phyloP scores from a whole-genome alignment of 257 asterid genomes.

The Petrea volubilis region DNA sequence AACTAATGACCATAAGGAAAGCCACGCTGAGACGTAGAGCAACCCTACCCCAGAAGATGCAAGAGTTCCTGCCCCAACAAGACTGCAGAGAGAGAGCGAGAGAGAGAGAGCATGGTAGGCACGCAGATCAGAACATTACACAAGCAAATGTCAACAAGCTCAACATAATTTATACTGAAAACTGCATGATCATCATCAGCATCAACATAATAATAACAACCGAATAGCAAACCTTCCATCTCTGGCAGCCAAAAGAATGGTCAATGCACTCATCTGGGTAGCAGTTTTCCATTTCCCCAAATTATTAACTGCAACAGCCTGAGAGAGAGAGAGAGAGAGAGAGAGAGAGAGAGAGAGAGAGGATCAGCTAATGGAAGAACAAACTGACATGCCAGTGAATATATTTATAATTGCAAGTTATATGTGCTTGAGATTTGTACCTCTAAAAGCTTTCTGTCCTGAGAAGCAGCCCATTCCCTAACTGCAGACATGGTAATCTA shows the following conservation, averaged over 20 bases:
- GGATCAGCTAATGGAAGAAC: constrained; percentile 7
- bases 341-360: not conserved
- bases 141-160: not conserved
- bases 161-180: constrained; percentile 7
- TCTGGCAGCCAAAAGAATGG: constrained; percentile 81
- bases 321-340: constrained; percentile 13
- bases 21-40: constrained; percentile 87
- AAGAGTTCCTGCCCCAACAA: constrained; percentile 54
- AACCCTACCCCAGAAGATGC: constrained; percentile 67
- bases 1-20: constrained; percentile 73
- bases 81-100: constrained; percentile 43
- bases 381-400: not conserved
- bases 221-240: constrained; percentile 63
- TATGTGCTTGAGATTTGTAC: constrained; percentile 35
- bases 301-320: constrained; percentile 97
- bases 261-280: constrained; percentile 87
- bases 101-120: not conserved
- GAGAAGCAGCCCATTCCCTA: constrained; percentile 99
- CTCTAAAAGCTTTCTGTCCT: constrained; percentile 83
- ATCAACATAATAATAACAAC: no score
- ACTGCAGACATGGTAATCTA: constrained; percentile 99
- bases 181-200: no score
- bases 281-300: constrained; percentile 99
- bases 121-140: constrained; percentile 17
- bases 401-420: constrained; percentile 10